phyloP scores from a whole-genome alignment of 192 early-diverging fungal species.

The Allomyces macrogynus region DNA sequence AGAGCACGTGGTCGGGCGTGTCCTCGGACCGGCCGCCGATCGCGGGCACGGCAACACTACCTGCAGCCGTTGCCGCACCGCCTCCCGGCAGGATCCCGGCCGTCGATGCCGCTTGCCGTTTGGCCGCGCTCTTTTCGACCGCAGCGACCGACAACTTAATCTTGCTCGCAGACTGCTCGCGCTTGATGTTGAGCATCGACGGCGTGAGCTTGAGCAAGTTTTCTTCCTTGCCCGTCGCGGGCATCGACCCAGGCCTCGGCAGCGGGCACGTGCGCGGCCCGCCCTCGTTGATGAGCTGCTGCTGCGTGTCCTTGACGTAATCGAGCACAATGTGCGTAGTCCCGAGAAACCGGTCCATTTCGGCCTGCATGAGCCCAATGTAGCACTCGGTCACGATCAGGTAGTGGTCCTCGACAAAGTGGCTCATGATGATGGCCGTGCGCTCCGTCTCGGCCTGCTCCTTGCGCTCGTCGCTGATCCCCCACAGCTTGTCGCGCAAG shows the following conservation, averaged over 20 bases:
- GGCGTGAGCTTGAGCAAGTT: neutral
- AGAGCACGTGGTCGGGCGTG: slow-evolving; percentile 5
- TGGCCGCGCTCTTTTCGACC: no score
- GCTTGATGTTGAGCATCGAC: neutral
- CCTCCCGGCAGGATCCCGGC: no score
- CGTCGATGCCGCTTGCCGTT: no score
- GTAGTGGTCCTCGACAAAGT: slow-evolving; percentile 39
- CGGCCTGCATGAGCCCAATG: slow-evolving; percentile 33
- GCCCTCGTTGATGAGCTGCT: slow-evolving; percentile 7
- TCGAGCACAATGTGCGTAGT: slow-evolving; percentile 26
- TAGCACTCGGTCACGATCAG: slow-evolving; percentile 25
- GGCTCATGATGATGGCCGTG: slow-evolving; percentile 26
- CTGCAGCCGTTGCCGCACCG: no score
- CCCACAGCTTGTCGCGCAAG: slow-evolving; percentile 37
- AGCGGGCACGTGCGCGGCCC: neutral
- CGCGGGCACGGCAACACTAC: no score
- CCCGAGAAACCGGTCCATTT: slow-evolving; percentile 24
- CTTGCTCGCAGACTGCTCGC: neutral
- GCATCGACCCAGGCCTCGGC: neutral
- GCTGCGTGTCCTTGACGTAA: slow-evolving; percentile 27
- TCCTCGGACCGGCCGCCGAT: no score
- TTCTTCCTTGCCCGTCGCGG: neutral
- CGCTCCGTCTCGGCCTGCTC: slow-evolving; percentile 39
- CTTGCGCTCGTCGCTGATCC: slow-evolving; percentile 27
- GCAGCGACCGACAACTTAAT: no score